Evolutionary conservation across 1,284 basidiomycete species (phyloP).

Genomic region (Rhodotorula sp.): DNA sequence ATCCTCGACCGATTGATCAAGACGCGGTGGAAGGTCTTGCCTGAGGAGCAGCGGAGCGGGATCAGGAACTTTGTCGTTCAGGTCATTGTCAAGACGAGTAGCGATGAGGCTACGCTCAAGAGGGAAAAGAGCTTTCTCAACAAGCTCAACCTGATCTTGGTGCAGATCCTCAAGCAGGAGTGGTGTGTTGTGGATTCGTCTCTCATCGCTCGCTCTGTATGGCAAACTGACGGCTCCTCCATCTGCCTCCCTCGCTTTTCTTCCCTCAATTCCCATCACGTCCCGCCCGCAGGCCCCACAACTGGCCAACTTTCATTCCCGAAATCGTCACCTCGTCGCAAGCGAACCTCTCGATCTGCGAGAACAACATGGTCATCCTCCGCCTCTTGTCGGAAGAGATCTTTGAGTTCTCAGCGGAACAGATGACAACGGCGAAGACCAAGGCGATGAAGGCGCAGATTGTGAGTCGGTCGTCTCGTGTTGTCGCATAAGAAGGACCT

Average conservation of each 20-base stretch:
- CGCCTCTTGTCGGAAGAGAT: conserved; percentile 98
- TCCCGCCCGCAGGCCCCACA: conserved; percentile 63
- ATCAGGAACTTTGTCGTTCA: conserved; percentile 97
- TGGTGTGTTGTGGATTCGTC: conserved; percentile 57
- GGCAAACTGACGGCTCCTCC: not conserved
- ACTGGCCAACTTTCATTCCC: conserved; percentile 97
- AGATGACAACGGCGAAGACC: conserved; percentile 98
- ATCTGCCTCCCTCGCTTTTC: not conserved
- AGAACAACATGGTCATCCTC: conserved; percentile 99
- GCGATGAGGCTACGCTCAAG: conserved; percentile 65
- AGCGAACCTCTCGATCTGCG: conserved; percentile 92
- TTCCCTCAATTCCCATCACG: not conserved
- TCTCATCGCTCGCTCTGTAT: not conserved
- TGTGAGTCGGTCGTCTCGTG: conserved; percentile 6
- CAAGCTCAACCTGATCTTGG: conserved; percentile 94
- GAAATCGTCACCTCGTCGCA: conserved; percentile 97
- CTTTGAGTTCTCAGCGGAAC: conserved; percentile 97
- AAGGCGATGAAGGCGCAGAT: conserved; percentile 97
- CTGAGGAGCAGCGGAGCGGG: conserved; percentile 87
- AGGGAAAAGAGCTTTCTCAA: conserved; percentile 95
- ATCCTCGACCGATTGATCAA: conserved; percentile 92
- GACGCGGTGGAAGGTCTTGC: conserved; percentile 94
- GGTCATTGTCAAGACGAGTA: conserved; percentile 86
- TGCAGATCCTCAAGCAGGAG: conserved; percentile 98
- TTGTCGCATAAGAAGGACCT: not conserved